Evolutionary conservation across 345 rosid genomes (phyloP).

Genomic region (Sisymbrium irio): DNA sequence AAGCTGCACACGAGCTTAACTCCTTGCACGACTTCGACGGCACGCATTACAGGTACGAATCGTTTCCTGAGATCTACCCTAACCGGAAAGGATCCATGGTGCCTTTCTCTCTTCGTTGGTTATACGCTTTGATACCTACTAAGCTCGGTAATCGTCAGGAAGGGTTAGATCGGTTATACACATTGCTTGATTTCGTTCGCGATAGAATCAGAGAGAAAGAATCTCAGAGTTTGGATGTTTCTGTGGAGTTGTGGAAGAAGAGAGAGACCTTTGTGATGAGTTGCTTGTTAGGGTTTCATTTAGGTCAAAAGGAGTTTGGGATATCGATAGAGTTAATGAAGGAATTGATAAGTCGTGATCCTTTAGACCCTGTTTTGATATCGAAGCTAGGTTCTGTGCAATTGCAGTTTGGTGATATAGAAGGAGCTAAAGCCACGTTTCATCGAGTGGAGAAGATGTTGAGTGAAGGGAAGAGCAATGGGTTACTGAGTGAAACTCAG

Average conservation of each 20-base stretch:
- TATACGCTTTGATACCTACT: slow-evolving; percentile 62
- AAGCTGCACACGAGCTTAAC: slow-evolving; percentile 73
- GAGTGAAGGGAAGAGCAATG: slow-evolving; percentile 36
- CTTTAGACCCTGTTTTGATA: slow-evolving; percentile 54
- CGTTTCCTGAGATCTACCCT: slow-evolving; percentile 68
- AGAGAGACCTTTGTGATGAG: slow-evolving; percentile 69
- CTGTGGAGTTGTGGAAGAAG: slow-evolving; percentile 58
- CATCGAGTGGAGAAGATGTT: slow-evolving; percentile 50
- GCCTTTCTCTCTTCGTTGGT: slow-evolving; percentile 87
- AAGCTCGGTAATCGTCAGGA: slow-evolving; percentile 61
- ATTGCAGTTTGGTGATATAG: slow-evolving; percentile 88
- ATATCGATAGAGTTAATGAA: slow-evolving; percentile 65
- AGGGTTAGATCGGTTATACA: slow-evolving; percentile 74
- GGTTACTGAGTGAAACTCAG: slow-evolving; percentile 41
- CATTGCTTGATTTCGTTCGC: slow-evolving; percentile 63
- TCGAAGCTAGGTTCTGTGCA: slow-evolving; percentile 86
- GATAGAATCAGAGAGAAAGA: slow-evolving; percentile 40
- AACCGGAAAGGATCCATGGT: slow-evolving; percentile 83
- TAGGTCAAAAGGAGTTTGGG: slow-evolving; percentile 66
- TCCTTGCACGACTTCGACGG: slow-evolving; percentile 77
- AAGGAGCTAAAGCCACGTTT: slow-evolving; percentile 69
- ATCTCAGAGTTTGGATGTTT: slow-evolving; percentile 19
- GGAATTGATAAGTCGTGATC: slow-evolving; percentile 43
- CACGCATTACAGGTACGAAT: slow-evolving; percentile 64
- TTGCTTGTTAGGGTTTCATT: slow-evolving; percentile 65